Base-by-base conservation (phyloP, 2,329 filamentous ascomycete species). In the Pseudonectria foliicola region DNA sequence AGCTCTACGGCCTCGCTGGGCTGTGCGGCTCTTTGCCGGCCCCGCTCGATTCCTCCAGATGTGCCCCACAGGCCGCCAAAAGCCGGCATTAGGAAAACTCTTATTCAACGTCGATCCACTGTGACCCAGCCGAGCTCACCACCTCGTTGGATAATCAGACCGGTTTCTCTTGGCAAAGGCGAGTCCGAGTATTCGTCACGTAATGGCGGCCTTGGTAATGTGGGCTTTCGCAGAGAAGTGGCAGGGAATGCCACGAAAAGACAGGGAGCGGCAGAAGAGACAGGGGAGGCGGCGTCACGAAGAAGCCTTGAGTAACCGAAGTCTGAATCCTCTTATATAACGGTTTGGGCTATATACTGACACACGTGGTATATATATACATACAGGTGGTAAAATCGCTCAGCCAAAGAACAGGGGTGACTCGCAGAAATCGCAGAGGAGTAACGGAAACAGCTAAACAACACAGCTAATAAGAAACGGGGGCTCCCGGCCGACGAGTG, bases 281-380 rank as follows among this genome's bases (percentile, higher is more conserved):
- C n/a, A n/a, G n/a, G n/a, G n/a, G n/a, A n/a, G n/a, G 18, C 18
- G 8, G 5, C 8, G 18, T 21, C 18, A 21, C 18, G 18, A 21
- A 6, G 18, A 21, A 21, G 18, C 18, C 24, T 27, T 44, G 42
- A 48, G 48, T 49, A 44, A 52, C 49, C 40, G 40, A 35, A 39
- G 42, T 33, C 38, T 42, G 43, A 26, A 49, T 52, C 53, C 44
- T 52, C 44, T 52, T 52, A 52, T 52, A 46, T 50, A 52, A 53
- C 46, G 46, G 44, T 48, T 49, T 42, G 33, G 15, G 35, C 37
- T 21, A 21, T 21, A 21, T 21, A 21, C 18, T 21, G 18, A 21
- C 18, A 21, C 18, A 21, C 18, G 18, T 21, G 18, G 5, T 21
- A 49, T 44, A 49, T 35, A 40, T 48, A 42, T 48, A 49, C 47